Base-by-base conservation (phyloP, 2,329 filamentous ascomycete genomes). In the Ceratocystis papillata region DNA sequence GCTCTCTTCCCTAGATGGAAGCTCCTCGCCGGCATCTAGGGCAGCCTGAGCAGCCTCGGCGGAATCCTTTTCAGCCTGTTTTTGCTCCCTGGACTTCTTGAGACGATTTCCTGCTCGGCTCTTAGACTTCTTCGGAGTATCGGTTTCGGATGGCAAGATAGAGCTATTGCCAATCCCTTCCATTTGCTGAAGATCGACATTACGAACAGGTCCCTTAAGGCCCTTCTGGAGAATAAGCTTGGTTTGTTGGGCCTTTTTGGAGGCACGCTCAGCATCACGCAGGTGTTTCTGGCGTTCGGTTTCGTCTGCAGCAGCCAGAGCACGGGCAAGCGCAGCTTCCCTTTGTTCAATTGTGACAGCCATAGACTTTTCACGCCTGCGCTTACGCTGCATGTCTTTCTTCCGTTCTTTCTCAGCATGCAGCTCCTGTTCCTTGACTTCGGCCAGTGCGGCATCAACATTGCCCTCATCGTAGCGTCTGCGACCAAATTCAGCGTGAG, bases 341-440 rank as follows among this genome's bases (percentile, higher is more conserved):
- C 95, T 94, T 73, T 91, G 87, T 73, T 96, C 93, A 71, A 95
- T 88, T 5, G 91, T 93, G 68, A 95, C 88, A 3, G 91, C 91
- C 80, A 96, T 91, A 3, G 93, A 96, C 78, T 96, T 96, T 75
- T 97, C 93, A 20, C 94, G 88, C 55, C 94, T 87, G 68, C 94
- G 85, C 79, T 97, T 99, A 69, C 94, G 88, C 75, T 99, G 94
- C 90, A 99, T 97, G 73, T 99, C 94, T 79, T 99, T 99, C 80
- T 99, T 99, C 70, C 94, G 90, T 77, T 99, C 94, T 78, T 99
- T 99, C 76, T 99, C 94, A 68, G 93, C 91, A 68, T 88, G 88
- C 6, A 96, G 81, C 74, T 96, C 93, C 70, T 90, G 90, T 69
- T 91, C 88, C 70, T 94, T 89, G 1, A 97, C 93, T 71, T 96